phyloP scores from a whole-genome alignment of 2,329 filamentous ascomycete species.

The Onygenales sp. region DNA sequence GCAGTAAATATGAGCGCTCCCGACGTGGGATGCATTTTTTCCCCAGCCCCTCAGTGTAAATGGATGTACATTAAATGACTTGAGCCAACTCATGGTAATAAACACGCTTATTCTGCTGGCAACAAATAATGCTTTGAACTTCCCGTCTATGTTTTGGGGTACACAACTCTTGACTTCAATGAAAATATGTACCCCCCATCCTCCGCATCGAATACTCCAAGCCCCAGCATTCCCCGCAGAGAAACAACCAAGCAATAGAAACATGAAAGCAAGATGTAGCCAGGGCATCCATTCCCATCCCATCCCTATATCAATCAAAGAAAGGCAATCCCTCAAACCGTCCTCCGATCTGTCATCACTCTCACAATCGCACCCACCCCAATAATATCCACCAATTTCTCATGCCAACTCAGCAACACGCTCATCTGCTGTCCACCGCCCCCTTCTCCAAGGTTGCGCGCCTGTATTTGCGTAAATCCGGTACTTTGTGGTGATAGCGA shows the following conservation, averaged over 20 bases:
- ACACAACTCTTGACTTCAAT: too few species aligned
- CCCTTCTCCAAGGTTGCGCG: conserved; percentile 48
- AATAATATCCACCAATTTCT: conserved; percentile 92
- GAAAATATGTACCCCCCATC: too few species aligned
- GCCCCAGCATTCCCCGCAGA: too few species aligned
- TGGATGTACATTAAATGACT: neutral
- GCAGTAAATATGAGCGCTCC: neutral
- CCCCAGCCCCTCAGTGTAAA: neutral
- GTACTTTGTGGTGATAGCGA: conserved; percentile 65
- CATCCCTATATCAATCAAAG: neutral
- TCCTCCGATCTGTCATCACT: conserved; percentile 93
- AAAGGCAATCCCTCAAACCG: conserved; percentile 48
- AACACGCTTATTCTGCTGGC: too few species aligned
- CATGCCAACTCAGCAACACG: conserved; percentile 94
- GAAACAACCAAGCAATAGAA: too few species aligned
- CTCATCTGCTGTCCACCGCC: conserved; percentile 87
- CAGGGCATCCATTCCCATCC: neutral
- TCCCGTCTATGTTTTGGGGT: too few species aligned
- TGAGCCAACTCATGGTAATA: too few species aligned
- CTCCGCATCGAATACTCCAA: too few species aligned
- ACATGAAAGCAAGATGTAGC: too few species aligned
- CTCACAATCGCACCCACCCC: conserved; percentile 87
- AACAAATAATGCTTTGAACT: too few species aligned
- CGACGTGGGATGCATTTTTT: neutral
- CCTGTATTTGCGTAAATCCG: conserved; percentile 74